Evolutionary conservation across 768 basidiomycete species (phyloP).

Genomic region (Phylloporus arenicola): DNA sequence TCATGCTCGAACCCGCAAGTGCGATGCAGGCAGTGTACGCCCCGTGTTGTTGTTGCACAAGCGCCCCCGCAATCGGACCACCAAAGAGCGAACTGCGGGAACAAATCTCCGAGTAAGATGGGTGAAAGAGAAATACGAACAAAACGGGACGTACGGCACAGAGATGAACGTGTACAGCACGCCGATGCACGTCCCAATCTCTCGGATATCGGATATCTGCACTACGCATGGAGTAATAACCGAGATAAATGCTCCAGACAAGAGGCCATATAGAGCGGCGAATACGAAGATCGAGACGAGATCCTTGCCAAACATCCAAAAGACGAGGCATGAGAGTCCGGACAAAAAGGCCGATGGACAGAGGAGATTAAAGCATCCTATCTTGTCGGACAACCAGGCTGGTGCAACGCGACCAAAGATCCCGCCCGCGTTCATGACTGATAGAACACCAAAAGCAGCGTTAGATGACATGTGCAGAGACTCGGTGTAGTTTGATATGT

Average conservation of each 20-base stretch:
- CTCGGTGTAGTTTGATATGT: slow-evolving; percentile 56
- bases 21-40: slow-evolving; percentile 48
- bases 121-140: neutral
- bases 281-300: slow-evolving; percentile 44
- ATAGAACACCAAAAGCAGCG: slow-evolving; percentile 51
- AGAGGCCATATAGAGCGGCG: slow-evolving; percentile 54
- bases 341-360: slow-evolving; percentile 57
- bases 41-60: slow-evolving; percentile 44
- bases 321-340: slow-evolving; percentile 51
- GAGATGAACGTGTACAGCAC: slow-evolving; percentile 61
- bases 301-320: slow-evolving; percentile 50
- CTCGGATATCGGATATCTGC: slow-evolving; percentile 53
- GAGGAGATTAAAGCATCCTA: slow-evolving; percentile 66
- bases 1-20: slow-evolving; percentile 54
- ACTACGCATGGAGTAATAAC: slow-evolving; percentile 64
- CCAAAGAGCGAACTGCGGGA: slow-evolving; percentile 52
- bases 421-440: slow-evolving; percentile 65
- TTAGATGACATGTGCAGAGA: slow-evolving; percentile 33
- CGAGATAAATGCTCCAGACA: slow-evolving; percentile 64
- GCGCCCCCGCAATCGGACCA: slow-evolving; percentile 56
- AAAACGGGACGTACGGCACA: slow-evolving; percentile 54
- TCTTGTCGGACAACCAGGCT: slow-evolving; percentile 55
- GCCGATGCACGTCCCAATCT: slow-evolving; percentile 61
- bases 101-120: neutral
- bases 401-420: slow-evolving; percentile 61